Evolutionary conservation across 192 early-diverging fungal genomes (phyloP).

Genomic region (Coemansia sp.): DNA sequence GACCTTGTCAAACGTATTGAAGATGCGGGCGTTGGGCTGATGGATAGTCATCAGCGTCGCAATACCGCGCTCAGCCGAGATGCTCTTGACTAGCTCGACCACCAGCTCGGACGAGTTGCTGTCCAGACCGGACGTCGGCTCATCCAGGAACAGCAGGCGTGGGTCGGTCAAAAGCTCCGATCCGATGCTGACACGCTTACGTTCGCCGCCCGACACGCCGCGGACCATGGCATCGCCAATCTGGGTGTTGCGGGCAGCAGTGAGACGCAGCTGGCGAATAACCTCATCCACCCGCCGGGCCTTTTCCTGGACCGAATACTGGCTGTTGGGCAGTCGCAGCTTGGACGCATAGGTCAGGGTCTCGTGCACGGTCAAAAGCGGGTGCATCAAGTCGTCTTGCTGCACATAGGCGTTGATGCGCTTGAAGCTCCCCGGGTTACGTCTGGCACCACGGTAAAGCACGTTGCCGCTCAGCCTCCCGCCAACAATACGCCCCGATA

Average conservation of each 20-base stretch:
- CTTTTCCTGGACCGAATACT: constrained; percentile 49
- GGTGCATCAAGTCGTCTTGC: constrained; percentile 54
- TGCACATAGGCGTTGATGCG: constrained; percentile 47
- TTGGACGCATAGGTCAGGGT: constrained; percentile 69
- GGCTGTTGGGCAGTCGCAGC: constrained; percentile 58
- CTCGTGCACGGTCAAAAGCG: constrained; percentile 70
- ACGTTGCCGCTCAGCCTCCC: constrained; percentile 53
- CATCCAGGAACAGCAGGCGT: constrained; percentile 51
- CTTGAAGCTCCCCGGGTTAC: constrained; percentile 45
- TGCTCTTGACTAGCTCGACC: constrained; percentile 56
- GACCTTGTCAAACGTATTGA: constrained; percentile 76
- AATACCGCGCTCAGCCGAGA: constrained; percentile 55
- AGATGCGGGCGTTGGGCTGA: constrained; percentile 80
- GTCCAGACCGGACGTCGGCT: constrained; percentile 65
- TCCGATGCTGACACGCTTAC: constrained; percentile 50
- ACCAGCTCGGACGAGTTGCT: constrained; percentile 60
- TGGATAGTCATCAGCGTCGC: constrained; percentile 87
- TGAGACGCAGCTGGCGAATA: constrained; percentile 60
- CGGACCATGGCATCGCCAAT: constrained; percentile 45
- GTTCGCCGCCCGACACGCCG: constrained; percentile 54
- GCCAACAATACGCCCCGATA: constrained; percentile 61
- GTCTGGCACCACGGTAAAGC: constrained; percentile 50
- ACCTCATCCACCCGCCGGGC: constrained; percentile 59
- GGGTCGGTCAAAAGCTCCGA: constrained; percentile 54
- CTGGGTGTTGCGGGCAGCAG: constrained; percentile 53